Evolutionary conservation across 805 yeast genomes (phyloP), one percentile per base, ranked within the genome.

Genomic region (Saccharomycopsis schoenii): DNA sequence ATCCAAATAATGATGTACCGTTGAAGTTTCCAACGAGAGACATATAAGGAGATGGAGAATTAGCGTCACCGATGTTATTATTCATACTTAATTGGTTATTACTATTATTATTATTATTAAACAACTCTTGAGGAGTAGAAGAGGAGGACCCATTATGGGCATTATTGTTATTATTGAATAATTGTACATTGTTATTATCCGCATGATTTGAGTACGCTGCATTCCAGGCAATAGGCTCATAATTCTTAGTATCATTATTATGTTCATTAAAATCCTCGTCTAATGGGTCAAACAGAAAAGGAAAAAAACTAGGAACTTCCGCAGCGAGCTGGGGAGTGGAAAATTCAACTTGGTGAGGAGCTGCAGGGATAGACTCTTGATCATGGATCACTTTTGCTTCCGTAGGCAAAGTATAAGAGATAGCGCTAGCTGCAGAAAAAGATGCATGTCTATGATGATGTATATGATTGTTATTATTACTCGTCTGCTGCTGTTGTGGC

Each of bases 291-390:
- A 47, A 47, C 52, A 47, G 52, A 25, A 47, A 47, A 19, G 52
- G 52, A 25, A 47, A 47, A 10, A 47, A 12, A 8, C 15, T 47
- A 2, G 52, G 52, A 25, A 47, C 52, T 47, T 47, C 73, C 1
- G 86, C 84, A 12, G 77, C 68, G 55, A 83, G 68, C 70, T 89
- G 96, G 2, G 96, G 97, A 0, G 96, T 87, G 0, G 96, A 83
- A 69, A 88, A 89, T 1, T 85, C 88, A 29, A 87, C 91, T 67
- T 87, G 90, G 54, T 79, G 80, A 1, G 92, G 91, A 0, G 80
- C 81, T 43, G 78, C 81, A 3, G 69, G 64, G 34, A 65, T 58
- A n/a, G 47, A 34, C 21, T 62, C 59, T 52, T 66, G 67, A 12
- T n/a, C 54, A 19, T 58, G 74, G 51, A 77, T 74, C 25, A 68